A percentile compares a stretch with the other conserved stretches of the same genome.
Conservation (phyloP, 2,329 filamentous ascomycete species). For the Clonostachys rosea region DNA sequence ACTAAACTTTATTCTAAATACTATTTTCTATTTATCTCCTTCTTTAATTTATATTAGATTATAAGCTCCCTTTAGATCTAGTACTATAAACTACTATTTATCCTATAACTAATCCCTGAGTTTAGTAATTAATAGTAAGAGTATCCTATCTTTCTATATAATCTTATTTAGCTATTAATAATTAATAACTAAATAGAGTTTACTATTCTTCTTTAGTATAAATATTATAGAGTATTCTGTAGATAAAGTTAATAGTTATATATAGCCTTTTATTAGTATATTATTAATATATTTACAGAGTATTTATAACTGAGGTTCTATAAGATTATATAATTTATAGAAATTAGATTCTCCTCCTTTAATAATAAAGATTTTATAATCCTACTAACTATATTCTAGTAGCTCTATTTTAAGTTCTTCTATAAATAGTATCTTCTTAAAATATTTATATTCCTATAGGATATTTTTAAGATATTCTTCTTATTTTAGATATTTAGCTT, state of each 20-base stretch:
- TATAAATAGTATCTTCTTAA: constrained; percentile 5
- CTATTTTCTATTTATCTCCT: constrained; percentile 21
- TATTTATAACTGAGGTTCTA: no score
- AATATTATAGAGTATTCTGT: constrained; percentile 3
- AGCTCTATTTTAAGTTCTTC: neutral
- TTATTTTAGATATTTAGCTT: neutral
- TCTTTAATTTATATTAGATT: constrained; percentile 20
- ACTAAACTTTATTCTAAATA: constrained; percentile 21
- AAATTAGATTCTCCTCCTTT: no score
- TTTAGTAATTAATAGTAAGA: constrained; percentile 16
- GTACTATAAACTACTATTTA: constrained; percentile 5
- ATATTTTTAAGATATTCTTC: neutral
- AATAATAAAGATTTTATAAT: no score
- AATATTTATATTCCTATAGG: constrained; percentile 1
- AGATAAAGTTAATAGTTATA: constrained; percentile 7
- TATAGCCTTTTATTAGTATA: neutral
- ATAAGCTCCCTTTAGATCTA: constrained; percentile 15
- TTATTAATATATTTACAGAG: no score
- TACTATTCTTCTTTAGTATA: constrained; percentile 13
- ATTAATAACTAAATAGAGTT: constrained; percentile 14
- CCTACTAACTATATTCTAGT: no score
- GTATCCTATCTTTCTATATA: constrained; percentile 14
- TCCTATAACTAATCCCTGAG: constrained; percentile 9
- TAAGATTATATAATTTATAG: no score
- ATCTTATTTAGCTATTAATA: constrained; percentile 16